Conservation (phyloP, 495 filamentous ascomycete genomes). For the Glonium stellatum region DNA sequence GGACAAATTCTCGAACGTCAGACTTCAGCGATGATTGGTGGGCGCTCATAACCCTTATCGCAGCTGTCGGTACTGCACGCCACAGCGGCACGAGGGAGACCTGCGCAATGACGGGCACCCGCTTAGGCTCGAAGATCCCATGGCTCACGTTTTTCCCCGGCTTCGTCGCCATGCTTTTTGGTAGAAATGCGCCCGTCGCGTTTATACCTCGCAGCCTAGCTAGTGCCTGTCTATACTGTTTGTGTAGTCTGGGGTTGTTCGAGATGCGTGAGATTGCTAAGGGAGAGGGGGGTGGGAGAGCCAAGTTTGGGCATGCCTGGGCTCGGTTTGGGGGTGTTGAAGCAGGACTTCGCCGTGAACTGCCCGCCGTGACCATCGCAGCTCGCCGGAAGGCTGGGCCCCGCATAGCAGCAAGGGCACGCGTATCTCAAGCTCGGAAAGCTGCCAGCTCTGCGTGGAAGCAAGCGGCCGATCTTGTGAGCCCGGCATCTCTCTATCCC, state of each 20-base stretch:
- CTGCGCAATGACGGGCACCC: constrained; percentile 2
- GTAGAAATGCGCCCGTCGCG: background rate
- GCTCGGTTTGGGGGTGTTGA: no score
- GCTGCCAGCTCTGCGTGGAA: background rate
- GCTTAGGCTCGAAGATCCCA: background rate
- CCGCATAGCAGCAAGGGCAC: background rate
- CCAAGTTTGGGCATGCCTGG: no score
- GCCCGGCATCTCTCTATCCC: background rate
- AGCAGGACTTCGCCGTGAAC: no score
- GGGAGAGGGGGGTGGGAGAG: no score
- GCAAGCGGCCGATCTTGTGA: constrained; percentile 1
- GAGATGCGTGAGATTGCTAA: no score
- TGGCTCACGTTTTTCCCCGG: background rate
- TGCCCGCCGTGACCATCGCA: no score
- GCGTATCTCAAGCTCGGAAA: background rate
- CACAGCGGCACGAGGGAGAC: background rate
- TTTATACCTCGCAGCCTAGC: no score
- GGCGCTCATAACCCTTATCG: background rate
- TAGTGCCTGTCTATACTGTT: no score
- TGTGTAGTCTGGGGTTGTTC: no score
- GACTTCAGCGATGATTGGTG: background rate
- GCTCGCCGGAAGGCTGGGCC: no score
- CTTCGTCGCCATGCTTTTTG: background rate
- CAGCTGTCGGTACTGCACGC: background rate
- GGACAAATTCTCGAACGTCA: constrained; percentile 7